Base-by-base conservation (phyloP, 2,329 filamentous ascomycete species). In the Xylaria arbuscula region DNA sequence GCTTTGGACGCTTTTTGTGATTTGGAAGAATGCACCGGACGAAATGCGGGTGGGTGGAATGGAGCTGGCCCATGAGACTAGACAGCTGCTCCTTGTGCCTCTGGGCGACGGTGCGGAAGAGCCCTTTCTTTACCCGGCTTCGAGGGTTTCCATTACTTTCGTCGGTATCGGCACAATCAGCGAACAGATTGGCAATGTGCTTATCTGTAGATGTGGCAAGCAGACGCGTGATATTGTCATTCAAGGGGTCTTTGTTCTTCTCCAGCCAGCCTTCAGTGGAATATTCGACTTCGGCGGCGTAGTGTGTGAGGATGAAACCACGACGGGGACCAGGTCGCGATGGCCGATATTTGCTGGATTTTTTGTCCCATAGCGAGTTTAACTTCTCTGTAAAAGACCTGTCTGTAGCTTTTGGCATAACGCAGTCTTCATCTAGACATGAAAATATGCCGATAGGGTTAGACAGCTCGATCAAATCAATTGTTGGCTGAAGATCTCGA, bases 381-480 rank as follows among this genome's bases (percentile, higher is more conserved):
- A 99, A 85, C 80, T 99, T 99, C 76, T 99, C 97, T 0, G 95
- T 98, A 76, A 99, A 99, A 8, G 92, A 93, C 80, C 93, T 95
- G 80, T 99, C 97, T 0, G 95, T 98, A 3, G 96, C 96, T 81
- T 98, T 99, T 38, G 96, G 96, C 96, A 99, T 99, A 38, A 99
- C 97, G 56, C 91, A 96, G 81, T 99, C 96, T 81, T 99, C 96
- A 74, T 99, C 96, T 17, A 99, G 85, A 77, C 97, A 99, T 0
- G 96, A 98, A 80, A 99, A 99, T 75, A 99, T 97, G 83, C 96
- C 97, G 66, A 99, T 99, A 0, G 96, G 96, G 74, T 99, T 99
- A 0, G 96, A 88, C 40, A 99, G 81, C 80, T 99, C 96, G 71
- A 99, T 99, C 53, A 99, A 86, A 76, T 99, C 96, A 74, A 99